phyloP scores from a whole-genome alignment of 176 grass and related monocot genomes.

The Oryza rufipogon region DNA sequence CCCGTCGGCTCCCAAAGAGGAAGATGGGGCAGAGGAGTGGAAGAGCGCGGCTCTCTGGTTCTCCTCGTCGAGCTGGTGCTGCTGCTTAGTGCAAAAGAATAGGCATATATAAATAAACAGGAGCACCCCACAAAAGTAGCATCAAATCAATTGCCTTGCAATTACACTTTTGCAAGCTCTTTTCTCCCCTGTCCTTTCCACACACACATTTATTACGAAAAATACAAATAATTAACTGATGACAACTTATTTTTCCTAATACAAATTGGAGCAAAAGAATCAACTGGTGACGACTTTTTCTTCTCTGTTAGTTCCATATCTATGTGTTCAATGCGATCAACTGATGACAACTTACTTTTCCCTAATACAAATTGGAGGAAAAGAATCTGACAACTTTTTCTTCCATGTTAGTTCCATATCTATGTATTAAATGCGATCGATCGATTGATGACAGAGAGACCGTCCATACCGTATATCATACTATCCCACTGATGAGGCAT shows the following conservation, averaged over 20 bases:
- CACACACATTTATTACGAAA: background rate
- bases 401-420: background rate
- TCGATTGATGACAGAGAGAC: background rate
- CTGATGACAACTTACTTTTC: background rate
- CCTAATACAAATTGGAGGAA: background rate
- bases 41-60: background rate
- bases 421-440: background rate
- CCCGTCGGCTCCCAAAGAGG: background rate
- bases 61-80: background rate
- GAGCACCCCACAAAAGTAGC: background rate
- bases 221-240: background rate
- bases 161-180: background rate
- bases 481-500: background rate
- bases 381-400: background rate
- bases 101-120: background rate
- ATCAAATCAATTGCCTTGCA: background rate
- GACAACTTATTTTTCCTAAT: background rate
- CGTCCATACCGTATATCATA: background rate
- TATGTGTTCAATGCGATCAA: background rate
- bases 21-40: conserved; percentile 6
- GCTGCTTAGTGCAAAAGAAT: background rate
- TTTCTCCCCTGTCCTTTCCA: background rate
- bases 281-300: background rate
- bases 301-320: background rate
- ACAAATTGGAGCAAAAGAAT: too few species aligned